Conservation (phyloP, 495 filamentous ascomycete species). For the Penicillium chermesinum region DNA sequence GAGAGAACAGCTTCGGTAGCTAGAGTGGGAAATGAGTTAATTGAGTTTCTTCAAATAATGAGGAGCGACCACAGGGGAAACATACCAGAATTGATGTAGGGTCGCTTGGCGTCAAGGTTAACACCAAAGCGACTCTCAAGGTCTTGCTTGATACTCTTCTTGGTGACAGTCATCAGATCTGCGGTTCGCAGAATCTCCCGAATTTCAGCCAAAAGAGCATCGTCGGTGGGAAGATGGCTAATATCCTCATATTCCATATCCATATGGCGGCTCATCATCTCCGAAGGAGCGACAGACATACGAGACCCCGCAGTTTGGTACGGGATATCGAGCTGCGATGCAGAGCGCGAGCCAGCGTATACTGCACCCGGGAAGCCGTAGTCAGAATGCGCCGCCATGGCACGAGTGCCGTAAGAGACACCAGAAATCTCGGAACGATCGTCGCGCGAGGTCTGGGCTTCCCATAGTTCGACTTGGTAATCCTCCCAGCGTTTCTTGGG, state of each 20-base stretch:
- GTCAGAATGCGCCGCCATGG: constrained; percentile 36
- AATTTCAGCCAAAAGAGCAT: constrained; percentile 88
- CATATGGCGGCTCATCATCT: constrained; percentile 58
- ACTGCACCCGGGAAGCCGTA: constrained; percentile 37
- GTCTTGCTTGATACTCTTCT: constrained; percentile 95
- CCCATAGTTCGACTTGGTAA: constrained; percentile 95
- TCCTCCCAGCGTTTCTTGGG: constrained; percentile 99
- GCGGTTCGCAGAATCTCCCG: constrained; percentile 84
- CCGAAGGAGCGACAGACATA: constrained; percentile 76
- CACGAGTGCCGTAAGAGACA: constrained; percentile 85
- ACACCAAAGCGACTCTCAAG: constrained; percentile 85
- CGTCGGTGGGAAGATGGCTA: constrained; percentile 71
- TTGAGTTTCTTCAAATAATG: constrained; percentile 4
- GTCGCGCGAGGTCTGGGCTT: constrained; percentile 74
- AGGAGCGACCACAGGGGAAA: constrained; percentile 2
- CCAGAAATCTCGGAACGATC: constrained; percentile 91
- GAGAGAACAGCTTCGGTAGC: constrained; percentile 72
- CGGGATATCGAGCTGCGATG: constrained; percentile 65
- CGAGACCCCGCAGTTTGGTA: constrained; percentile 51
- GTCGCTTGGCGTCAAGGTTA: constrained; percentile 69
- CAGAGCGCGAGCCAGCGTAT: constrained; percentile 54
- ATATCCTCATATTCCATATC: constrained; percentile 64
- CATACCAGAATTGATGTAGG: constrained; percentile 90
- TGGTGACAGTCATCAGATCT: constrained; percentile 96
- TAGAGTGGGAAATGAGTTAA: constrained; percentile 42